phyloP scores from a whole-genome alignment of 768 basidiomycete genomes.

The Boletus insuetus region DNA sequence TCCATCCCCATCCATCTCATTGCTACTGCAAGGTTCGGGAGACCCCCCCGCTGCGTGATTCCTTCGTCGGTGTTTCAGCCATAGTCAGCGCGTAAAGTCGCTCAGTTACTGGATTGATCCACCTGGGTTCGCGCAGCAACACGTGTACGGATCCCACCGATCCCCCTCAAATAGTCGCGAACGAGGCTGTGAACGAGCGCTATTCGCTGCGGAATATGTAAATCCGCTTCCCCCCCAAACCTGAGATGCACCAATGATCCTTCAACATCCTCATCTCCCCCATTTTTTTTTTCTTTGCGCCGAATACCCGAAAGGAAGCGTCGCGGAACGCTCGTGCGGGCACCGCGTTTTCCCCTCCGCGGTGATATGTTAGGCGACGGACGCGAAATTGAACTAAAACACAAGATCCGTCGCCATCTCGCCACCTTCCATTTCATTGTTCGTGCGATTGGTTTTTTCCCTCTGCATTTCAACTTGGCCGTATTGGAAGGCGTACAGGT shows the following conservation, averaged over 20 bases:
- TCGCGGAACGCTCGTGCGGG: constrained; percentile 23
- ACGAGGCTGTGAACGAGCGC: constrained; percentile 1
- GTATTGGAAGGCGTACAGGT: neutral
- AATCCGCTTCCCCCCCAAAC: neutral
- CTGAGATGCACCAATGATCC: neutral
- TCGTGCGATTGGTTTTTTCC: neutral
- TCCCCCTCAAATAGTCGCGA: neutral
- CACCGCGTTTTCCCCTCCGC: constrained; percentile 3
- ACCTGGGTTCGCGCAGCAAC: constrained; percentile 1
- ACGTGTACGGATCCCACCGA: constrained; percentile 11
- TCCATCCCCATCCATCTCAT: constrained; percentile 5
- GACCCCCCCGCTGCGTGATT: neutral
- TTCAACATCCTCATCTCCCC: no score
- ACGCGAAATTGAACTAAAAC: constrained; percentile 4
- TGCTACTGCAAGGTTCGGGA: neutral
- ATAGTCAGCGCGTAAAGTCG: neutral
- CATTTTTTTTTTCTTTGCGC: neutral
- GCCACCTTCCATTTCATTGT: constrained; percentile 4
- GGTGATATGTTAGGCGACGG: constrained; percentile 11
- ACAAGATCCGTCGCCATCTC: neutral
- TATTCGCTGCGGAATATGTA: neutral
- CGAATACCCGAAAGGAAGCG: constrained; percentile 14
- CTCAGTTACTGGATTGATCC: neutral
- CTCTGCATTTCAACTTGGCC: neutral
- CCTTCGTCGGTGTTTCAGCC: constrained; percentile 3